Percentiles rank a stretch among this genome's conserved stretches.
These are phyloP conservation scores for Rhytidhysteron rufulum DNA, from an alignment of 2,329 filamentous ascomycete genomes.

Conservation along the genomic window DNA sequence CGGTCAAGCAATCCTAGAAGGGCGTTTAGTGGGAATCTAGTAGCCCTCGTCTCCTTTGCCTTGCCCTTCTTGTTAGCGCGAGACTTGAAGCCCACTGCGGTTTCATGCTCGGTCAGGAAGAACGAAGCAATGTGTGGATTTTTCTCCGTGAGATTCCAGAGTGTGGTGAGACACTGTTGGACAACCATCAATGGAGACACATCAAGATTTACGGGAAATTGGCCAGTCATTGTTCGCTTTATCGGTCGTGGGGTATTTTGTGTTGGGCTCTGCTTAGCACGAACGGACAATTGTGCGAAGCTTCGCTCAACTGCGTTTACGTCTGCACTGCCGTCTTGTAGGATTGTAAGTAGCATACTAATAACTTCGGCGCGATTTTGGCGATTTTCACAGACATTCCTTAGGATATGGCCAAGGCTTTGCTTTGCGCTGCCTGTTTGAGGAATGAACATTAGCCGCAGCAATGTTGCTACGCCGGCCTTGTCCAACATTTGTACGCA, in stretches of 20 bases:
- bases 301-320: constrained; percentile 91
- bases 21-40: constrained; percentile 89
- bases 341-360: constrained; percentile 83
- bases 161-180: constrained; percentile 84
- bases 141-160: constrained; percentile 78
- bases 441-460: constrained; percentile 97
- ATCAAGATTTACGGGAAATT: constrained; percentile 67
- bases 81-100: constrained; percentile 71
- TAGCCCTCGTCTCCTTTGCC: constrained; percentile 75
- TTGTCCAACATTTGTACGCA: constrained; percentile 98
- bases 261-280: constrained; percentile 71
- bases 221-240: constrained; percentile 70
- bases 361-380: constrained; percentile 93
- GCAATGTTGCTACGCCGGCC: constrained; percentile 86
- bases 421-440: constrained; percentile 82
- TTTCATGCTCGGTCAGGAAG: constrained; percentile 93
- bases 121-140: constrained; percentile 86
- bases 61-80: constrained; percentile 81
- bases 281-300: constrained; percentile 87
- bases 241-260: constrained; percentile 77
- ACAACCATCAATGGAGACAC: constrained; percentile 93
- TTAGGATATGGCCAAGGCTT: constrained; percentile 80
- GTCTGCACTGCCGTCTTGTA: constrained; percentile 93
- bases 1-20: constrained; percentile 83
- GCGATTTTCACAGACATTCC: constrained; percentile 92